Evolutionary conservation across 495 filamentous ascomycete genomes (phyloP).

Genomic region (Penicillium bovifimosum): DNA sequence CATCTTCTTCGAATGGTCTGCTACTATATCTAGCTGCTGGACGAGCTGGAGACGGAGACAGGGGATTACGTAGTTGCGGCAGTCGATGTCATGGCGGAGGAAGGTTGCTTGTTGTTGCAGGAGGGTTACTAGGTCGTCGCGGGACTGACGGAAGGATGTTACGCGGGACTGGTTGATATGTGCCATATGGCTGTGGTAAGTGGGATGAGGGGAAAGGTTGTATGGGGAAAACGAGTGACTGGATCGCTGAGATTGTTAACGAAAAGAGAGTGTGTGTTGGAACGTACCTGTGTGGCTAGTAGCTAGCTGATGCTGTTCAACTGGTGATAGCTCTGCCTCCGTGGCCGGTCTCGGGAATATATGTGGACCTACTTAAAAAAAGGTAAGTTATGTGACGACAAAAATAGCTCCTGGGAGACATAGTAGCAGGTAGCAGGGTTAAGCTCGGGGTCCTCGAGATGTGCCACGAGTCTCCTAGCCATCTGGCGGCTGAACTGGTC

Average conservation of each 20-base stretch:
- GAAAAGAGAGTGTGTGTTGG: not conserved
- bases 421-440: not conserved
- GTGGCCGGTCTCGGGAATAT: not conserved
- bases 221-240: not conserved
- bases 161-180: not conserved
- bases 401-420: not conserved
- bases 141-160: not conserved
- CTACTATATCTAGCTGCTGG: not conserved
- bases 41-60: not conserved
- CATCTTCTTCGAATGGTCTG: not conserved
- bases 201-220: not conserved
- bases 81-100: not conserved
- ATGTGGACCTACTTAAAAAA: not conserved
- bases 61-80: not conserved
- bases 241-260: not conserved
- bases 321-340: not conserved
- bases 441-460: not conserved
- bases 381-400: not conserved
- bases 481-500: not conserved
- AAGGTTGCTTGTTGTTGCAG: not conserved
- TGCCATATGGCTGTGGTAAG: not conserved
- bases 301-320: not conserved
- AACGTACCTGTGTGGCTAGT: not conserved
- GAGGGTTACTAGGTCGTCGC: not conserved
- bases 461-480: not conserved